Evolutionary conservation across 768 basidiomycete genomes (phyloP).

Genomic region (Lyophyllum atratum): DNA sequence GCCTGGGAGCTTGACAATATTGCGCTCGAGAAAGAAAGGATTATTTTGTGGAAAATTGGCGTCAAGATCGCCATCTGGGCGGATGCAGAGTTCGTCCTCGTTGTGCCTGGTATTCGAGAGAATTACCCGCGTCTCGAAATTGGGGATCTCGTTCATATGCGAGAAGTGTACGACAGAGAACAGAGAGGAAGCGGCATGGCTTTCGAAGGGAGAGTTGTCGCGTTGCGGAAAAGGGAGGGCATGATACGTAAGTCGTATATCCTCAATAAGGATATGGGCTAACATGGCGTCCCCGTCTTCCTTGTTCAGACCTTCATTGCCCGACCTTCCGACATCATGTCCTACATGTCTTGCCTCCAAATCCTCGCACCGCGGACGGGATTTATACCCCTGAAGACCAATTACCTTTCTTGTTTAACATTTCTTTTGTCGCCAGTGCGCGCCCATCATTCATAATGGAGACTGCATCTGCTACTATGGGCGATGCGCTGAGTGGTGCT

Average conservation of each 20-base stretch:
- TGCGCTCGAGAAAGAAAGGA: conserved; percentile 40
- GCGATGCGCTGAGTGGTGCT: conserved; percentile 22
- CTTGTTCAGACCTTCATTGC: conserved; percentile 37
- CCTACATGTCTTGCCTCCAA: conserved; percentile 31
- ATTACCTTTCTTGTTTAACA: conserved; percentile 45
- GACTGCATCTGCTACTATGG: conserved; percentile 32
- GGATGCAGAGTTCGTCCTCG: conserved; percentile 37
- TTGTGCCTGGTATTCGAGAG: conserved; percentile 41
- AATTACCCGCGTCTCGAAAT: conserved; percentile 42
- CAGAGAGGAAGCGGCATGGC: conserved; percentile 38
- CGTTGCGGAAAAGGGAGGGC: conserved; percentile 47
- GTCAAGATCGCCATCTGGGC: conserved; percentile 38
- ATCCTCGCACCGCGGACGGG: conserved; percentile 15
- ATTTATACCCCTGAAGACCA: conserved; percentile 31
- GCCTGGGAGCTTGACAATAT: conserved; percentile 48
- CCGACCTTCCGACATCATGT: conserved; percentile 42
- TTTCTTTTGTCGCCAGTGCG: conserved; percentile 49
- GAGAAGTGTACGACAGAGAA: conserved; percentile 36
- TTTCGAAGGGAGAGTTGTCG: conserved; percentile 46
- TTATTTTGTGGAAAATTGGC: conserved; percentile 44
- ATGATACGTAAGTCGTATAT: conserved; percentile 40
- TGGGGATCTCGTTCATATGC: conserved; percentile 46
- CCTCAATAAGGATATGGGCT: not conserved
- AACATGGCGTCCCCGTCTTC: not conserved
- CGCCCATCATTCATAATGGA: conserved; percentile 46